Evolutionary conservation across 352 stramenopile genomes (phyloP), one percentile per base, ranked within the genome.

Genomic region (Pythium guiyangense): DNA sequence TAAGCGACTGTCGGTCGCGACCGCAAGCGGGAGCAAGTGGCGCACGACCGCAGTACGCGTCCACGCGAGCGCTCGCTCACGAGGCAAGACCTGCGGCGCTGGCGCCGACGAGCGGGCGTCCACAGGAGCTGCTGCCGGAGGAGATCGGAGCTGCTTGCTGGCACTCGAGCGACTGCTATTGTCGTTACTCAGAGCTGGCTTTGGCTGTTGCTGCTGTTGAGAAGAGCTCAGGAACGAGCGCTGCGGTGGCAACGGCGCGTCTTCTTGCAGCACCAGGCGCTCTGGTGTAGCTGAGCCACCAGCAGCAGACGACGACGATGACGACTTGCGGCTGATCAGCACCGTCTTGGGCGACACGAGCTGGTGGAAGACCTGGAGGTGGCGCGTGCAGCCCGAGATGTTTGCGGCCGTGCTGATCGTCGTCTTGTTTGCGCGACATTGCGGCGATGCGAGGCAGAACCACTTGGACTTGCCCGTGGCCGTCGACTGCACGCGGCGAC

Each of bases 301-400:
- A 22, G 39, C 5, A 4, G n/a, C n/a, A n/a, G n/a, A n/a, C n/a
- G n/a, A n/a, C n/a, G 31, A 46, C 15, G 20, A 25, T 4, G 22
- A 34, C 18, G 39, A 49, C 43, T 64, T 55, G 43, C 57, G 37
- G 27, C 42, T 62, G 49, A 57, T 52, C 49, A 56, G 61, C 44
- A 54, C 43, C 15, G 56, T 67, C 50, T 67, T 67, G 45, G 56
- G 61, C 20, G 61, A 67, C 26, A 67, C 49, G 37, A 67, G 46
- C 6, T 59, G 54, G 61, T 67, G 61, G 56, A 67, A 64, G 26
- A 64, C 61, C 22, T 64, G 61, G 49, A 67, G 47, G 46, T 67
- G 61, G 31, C 61, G 61, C 50, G 56, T 67, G 50, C 61, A 64
- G 27, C 61, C 61, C 15, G 61, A 67, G 14, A 63, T 64, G 52